These are phyloP conservation scores for Penicillium subrubescens DNA, from an alignment of 495 filamentous ascomycete species.

Conservation along the genomic window DNA sequence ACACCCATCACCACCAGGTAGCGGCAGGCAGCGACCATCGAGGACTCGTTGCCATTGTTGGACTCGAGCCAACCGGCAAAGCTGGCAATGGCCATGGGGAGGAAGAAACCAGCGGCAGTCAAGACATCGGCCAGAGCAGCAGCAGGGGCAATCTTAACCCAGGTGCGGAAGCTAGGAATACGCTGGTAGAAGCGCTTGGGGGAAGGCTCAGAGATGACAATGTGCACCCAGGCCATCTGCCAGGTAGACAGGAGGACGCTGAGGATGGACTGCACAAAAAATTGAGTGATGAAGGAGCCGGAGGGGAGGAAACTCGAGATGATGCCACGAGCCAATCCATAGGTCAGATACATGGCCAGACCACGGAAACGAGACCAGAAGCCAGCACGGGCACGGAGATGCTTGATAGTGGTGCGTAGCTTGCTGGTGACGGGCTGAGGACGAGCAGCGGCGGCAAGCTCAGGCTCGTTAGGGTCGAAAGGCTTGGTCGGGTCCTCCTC, in stretches of 20 bases:
- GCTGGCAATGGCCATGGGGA: constrained; percentile 39
- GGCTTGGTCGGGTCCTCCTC: constrained; percentile 40
- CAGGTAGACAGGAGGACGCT: constrained; percentile 50
- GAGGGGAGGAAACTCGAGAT: constrained; percentile 26
- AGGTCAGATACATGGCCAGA: constrained; percentile 40
- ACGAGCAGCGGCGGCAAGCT: constrained; percentile 21
- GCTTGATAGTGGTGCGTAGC: constrained; percentile 57
- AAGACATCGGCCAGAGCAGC: constrained; percentile 45
- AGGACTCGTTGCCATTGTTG: constrained; percentile 16
- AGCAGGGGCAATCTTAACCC: constrained; percentile 55
- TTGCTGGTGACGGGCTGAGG: constrained; percentile 60
- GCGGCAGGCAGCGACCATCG: constrained; percentile 25
- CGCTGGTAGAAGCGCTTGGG: constrained; percentile 53
- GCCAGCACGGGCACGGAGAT: constrained; percentile 59
- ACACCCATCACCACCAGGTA: constrained; percentile 37
- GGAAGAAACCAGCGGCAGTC: constrained; percentile 37
- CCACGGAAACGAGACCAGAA: constrained; percentile 61
- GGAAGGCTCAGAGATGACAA: constrained; percentile 59
- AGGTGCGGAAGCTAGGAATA: constrained; percentile 46
- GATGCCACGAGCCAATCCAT: constrained; percentile 31
- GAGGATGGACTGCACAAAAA: constrained; percentile 41
- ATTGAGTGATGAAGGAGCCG: constrained; percentile 34
- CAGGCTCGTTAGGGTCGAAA: constrained; percentile 35
- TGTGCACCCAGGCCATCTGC: constrained; percentile 62
- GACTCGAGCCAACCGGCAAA: constrained; percentile 33